Conservation (phyloP, 495 filamentous ascomycete species). For the Penicillium silybi region DNA sequence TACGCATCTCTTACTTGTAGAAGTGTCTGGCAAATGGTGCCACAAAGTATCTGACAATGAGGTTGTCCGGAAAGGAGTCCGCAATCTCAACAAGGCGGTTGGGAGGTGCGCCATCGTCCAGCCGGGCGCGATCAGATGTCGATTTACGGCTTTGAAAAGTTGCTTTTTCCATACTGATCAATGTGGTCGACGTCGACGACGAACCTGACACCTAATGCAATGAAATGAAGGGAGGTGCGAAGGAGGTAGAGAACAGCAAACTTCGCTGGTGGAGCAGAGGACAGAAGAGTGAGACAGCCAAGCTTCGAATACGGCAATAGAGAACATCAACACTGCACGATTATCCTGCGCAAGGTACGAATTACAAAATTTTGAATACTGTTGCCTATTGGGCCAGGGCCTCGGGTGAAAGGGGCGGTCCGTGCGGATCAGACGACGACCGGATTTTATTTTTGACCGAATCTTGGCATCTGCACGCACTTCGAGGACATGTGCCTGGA, state of each 20-base stretch:
- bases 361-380: no score
- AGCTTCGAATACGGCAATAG: no score
- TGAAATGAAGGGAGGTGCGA: neutral
- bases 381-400: no score
- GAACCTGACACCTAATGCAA: neutral
- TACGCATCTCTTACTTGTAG: neutral
- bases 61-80: neutral
- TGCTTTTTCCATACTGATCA: conserved; percentile 3
- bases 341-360: no score
- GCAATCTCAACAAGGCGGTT: conserved; percentile 3
- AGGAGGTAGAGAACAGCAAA: neutral
- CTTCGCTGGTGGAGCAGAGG: no score
- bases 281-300: neutral
- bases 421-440: no score
- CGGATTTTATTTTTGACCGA: no score
- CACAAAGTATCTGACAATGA: neutral
- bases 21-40: conserved; percentile 1
- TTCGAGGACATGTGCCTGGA: no score
- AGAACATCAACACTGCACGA: no score
- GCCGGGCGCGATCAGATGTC: neutral
- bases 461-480: no score
- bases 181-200: neutral
- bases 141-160: neutral
- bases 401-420: no score
- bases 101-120: neutral